Evolutionary conservation across 1,284 basidiomycete genomes (phyloP).

Genomic region (Irpex sp.): DNA sequence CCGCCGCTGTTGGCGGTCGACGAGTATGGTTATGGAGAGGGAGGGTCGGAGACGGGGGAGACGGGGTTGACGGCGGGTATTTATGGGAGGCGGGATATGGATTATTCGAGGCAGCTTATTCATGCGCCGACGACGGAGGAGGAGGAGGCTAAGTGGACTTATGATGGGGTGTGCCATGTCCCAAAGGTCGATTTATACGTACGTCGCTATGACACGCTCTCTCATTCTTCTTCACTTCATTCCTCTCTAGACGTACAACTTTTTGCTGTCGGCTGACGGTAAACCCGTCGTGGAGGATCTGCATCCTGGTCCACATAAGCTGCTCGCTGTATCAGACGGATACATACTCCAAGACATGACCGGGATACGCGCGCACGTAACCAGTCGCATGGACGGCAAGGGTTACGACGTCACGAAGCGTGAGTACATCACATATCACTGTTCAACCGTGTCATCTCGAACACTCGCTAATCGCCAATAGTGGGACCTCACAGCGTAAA

Average conservation of each 20-base stretch:
- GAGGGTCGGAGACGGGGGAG: slow-evolving; percentile 8
- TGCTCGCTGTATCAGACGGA: slow-evolving; percentile 62
- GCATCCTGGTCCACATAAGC: slow-evolving; percentile 64
- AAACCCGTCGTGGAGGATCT: slow-evolving; percentile 59
- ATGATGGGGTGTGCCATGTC: slow-evolving; percentile 68
- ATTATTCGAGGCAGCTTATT: slow-evolving; percentile 73
- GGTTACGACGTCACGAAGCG: slow-evolving; percentile 84
- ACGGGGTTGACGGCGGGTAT: slow-evolving; percentile 65
- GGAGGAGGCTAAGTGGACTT: slow-evolving; percentile 58
- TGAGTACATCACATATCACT: slow-evolving; percentile 33
- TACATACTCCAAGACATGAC: slow-evolving; percentile 74
- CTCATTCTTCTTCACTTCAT: too few relatives aligned
- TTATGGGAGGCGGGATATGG: slow-evolving; percentile 66
- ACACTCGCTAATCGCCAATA: slow-evolving; percentile 27
- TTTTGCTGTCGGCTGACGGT: slow-evolving; percentile 67
- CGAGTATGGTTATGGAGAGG: slow-evolving; percentile 12
- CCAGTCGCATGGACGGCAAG: slow-evolving; percentile 75
- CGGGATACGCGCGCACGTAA: slow-evolving; percentile 74
- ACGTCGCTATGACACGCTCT: slow-evolving; percentile 25
- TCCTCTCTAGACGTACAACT: slow-evolving; percentile 65
- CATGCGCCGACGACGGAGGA: slow-evolving; percentile 44
- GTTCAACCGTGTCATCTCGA: slow-evolving; percentile 3
- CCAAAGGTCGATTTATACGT: slow-evolving; percentile 75
- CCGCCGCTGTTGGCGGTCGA: slow-evolving; percentile 37
- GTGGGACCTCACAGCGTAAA: slow-evolving; percentile 83